phyloP scores from a whole-genome alignment of 169 alveolate genomes.

The Plasmodium cynomolgi region DNA sequence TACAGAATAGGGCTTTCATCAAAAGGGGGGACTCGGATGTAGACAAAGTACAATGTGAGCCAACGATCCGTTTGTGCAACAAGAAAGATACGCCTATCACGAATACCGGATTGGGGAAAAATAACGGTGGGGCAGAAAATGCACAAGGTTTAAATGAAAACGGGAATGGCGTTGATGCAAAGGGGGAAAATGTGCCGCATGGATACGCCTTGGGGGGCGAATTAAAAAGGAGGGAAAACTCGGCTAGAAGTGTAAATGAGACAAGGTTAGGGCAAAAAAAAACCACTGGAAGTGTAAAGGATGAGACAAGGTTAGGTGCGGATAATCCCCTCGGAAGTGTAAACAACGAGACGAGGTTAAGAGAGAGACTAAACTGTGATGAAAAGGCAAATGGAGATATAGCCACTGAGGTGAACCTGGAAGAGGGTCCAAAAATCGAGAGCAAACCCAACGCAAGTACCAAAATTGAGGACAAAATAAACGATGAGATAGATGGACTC shows the following conservation, averaged over 20 bases:
- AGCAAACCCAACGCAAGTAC: not conserved
- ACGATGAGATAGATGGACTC: not conserved
- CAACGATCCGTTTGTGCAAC: not conserved
- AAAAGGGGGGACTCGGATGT: not conserved
- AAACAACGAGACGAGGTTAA: not conserved
- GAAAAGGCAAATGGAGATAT: not conserved
- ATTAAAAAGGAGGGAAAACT: not conserved
- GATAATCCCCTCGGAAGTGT: not conserved
- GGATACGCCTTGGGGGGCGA: not conserved
- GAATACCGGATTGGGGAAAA: not conserved
- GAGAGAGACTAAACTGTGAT: not conserved
- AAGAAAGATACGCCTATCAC: not conserved
- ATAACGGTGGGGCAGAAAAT: not conserved
- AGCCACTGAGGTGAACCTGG: not conserved
- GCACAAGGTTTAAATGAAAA: not conserved
- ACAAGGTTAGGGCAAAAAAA: not conserved
- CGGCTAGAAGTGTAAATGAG: not conserved
- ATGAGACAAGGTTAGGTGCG: not conserved
- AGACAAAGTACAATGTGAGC: not conserved
- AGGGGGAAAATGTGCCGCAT: not conserved
- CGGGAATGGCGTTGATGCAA: not conserved
- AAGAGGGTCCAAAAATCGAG: not conserved
- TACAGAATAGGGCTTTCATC: conserved; percentile 11
- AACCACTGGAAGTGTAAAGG: no score
- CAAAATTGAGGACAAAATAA: not conserved